Evolutionary conservation across 371 early-diverging fungal species (phyloP).

Genomic region (Cokeromyces recurvatus): DNA sequence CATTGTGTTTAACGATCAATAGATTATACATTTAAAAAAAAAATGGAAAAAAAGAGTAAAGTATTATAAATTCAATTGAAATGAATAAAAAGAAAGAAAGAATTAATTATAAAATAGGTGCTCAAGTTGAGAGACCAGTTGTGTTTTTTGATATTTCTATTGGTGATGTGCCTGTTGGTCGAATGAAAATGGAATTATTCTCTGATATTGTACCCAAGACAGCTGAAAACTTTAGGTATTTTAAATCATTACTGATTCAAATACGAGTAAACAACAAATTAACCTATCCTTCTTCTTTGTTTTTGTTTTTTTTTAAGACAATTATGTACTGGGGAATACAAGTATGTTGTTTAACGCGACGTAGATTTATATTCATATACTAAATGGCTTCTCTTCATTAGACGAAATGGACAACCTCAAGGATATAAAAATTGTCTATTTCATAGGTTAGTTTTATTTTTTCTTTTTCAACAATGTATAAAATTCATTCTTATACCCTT

Average conservation of each 20-base stretch:
- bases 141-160: slow-evolving; percentile 79
- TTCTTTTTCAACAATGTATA: too few relatives aligned
- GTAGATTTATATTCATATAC: neutral
- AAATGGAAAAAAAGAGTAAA: too few relatives aligned
- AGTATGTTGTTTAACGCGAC: slow-evolving; percentile 43
- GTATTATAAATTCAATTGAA: too few relatives aligned
- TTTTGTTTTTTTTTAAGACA: too few relatives aligned
- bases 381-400: slow-evolving; percentile 2
- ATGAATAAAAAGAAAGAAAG: too few relatives aligned
- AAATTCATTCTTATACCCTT: too few relatives aligned
- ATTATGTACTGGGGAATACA: slow-evolving; percentile 91
- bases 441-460: slow-evolving; percentile 57
- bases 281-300: too few relatives aligned
- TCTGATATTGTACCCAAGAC: slow-evolving; percentile 94
- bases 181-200: slow-evolving; percentile 96
- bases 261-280: too few relatives aligned
- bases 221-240: slow-evolving; percentile 90
- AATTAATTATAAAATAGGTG: slow-evolving; percentile 1
- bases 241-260: too few relatives aligned
- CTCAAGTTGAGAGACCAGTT: slow-evolving; percentile 49
- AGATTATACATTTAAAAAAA: too few relatives aligned
- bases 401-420: slow-evolving; percentile 72
- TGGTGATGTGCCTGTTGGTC: slow-evolving; percentile 73
- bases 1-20: too few relatives aligned
- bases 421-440: slow-evolving; percentile 91